Percentiles rank a stretch among this genome's conserved stretches.
Evolutionary conservation across 140 eudicot species (phyloP).

Genomic region (Senecio squalidus): DNA sequence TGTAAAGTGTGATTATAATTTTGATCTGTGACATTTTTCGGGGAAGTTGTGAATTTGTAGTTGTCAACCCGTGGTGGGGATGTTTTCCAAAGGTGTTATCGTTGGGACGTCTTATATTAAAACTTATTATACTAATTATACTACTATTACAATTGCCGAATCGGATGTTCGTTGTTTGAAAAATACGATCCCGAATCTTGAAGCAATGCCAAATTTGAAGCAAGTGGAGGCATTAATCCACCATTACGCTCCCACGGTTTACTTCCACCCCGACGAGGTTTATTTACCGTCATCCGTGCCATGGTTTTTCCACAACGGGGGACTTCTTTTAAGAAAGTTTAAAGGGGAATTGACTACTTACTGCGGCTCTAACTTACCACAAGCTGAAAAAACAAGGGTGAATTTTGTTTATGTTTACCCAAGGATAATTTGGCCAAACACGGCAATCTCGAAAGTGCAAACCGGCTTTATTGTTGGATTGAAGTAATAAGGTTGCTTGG

Average conservation of each 20-base stretch:
- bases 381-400: conserved; percentile 45
- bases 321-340: too few relatives aligned
- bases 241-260: conserved; percentile 80
- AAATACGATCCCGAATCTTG: too few relatives aligned
- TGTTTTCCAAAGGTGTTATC: conserved; percentile 57
- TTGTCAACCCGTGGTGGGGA: conserved; percentile 73
- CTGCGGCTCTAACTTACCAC: too few relatives aligned
- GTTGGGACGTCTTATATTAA: conserved; percentile 74
- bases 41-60: too few relatives aligned
- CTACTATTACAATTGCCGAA: too few relatives aligned
- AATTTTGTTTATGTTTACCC: conserved; percentile 83
- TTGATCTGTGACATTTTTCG: too few relatives aligned
- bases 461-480: too few relatives aligned
- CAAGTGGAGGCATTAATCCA: conserved; percentile 69
- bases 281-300: conserved; percentile 86
- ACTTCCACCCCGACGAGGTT: conserved; percentile 77
- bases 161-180: too few relatives aligned
- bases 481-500: too few relatives aligned
- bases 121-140: too few relatives aligned
- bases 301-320: conserved; percentile 83
- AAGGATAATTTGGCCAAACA: conserved; percentile 36
- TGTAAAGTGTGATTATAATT: conserved; percentile 60
- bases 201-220: conserved; percentile 80
- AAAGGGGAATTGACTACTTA: too few relatives aligned
- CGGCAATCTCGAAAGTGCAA: conserved; percentile 80